Base-by-base conservation (phyloP, 1,139 yeast species). In the Candida tropicalis region DNA sequence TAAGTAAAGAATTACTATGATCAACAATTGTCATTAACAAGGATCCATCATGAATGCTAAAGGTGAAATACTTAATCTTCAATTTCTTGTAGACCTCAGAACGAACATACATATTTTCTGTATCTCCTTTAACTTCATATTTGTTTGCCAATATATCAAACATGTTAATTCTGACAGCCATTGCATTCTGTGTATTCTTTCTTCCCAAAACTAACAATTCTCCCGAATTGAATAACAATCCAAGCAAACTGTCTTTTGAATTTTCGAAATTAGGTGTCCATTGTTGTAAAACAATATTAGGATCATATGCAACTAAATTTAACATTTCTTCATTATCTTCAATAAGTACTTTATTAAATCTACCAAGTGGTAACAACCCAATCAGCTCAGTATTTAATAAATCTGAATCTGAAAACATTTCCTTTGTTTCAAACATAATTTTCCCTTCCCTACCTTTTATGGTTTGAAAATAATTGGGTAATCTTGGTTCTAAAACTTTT, bases 191-290 rank as follows among this genome's bases (percentile, higher is more conserved):
- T 6, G 22, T n/a, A 2, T 54, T 46, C 23, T 54, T 58, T 40
- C 76, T 53, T 31, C 59, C 58, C 16, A 72, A 50, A 3, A 70
- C 50, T 34, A 72, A 45, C 10, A 72, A 52, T 45, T 73, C 79
- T 0, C 73, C 73, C 0, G 77, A 63, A 43, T 69, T 73, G 39
- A 65, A 62, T 18, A 73, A 52, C 1, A 69, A 66, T 0, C 68
- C 74, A 37, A 73, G 54, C 35, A 52, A 55, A 42, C 66, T 60
- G 38, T 66, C 68, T 42, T 66, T 60, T 3, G 63, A 54, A 9
- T 47, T 43, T 3, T 50, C 48, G 27, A 56, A 54, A 2, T 57
- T 45, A 1, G 65, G 57, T 3, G 71, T 57, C 77, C 77, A 71
- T 46, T 58, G 59, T 46, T 72, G 76, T 33, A 59, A 54, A 2